Percentiles rank a stretch among this genome's conserved stretches.
phyloP scores from a whole-genome alignment of 192 early-diverging fungal genomes.

The Coemansia sp. region DNA sequence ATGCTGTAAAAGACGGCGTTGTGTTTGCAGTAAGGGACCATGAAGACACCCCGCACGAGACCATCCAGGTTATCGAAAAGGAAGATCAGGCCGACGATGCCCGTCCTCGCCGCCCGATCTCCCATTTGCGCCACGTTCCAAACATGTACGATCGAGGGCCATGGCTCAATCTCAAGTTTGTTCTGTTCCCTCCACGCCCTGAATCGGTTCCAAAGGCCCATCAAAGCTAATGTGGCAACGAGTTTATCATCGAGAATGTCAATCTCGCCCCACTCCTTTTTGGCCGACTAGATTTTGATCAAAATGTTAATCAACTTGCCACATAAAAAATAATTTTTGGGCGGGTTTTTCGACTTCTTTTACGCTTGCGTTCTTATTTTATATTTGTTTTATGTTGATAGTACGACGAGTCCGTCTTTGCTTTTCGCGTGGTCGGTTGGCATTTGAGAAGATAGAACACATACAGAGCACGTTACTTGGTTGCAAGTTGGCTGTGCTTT shows the following conservation, averaged over 20 bases:
- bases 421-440: not conserved
- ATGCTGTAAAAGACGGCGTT: conserved; percentile 43
- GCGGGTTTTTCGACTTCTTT: not conserved
- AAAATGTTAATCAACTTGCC: not conserved
- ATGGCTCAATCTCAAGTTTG: conserved; percentile 36
- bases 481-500: not conserved
- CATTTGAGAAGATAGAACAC: not conserved
- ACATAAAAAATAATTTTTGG: conserved; percentile 3
- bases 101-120: conserved; percentile 25
- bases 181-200: conserved; percentile 21
- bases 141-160: conserved; percentile 47
- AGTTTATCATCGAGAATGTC: not conserved
- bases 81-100: conserved; percentile 38
- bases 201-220: not conserved
- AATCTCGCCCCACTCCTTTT: not conserved
- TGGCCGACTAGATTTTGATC: not conserved
- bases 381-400: not conserved
- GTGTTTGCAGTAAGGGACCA: conserved; percentile 27
- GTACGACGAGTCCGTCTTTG: not conserved
- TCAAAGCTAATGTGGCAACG: not conserved
- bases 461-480: not conserved
- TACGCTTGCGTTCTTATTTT: not conserved
- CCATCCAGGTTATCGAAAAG: conserved; percentile 35
- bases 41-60: conserved; percentile 7
- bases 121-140: conserved; percentile 32